Conservation (phyloP, 257 asterid species). For the Euphrasia confusa region DNA sequence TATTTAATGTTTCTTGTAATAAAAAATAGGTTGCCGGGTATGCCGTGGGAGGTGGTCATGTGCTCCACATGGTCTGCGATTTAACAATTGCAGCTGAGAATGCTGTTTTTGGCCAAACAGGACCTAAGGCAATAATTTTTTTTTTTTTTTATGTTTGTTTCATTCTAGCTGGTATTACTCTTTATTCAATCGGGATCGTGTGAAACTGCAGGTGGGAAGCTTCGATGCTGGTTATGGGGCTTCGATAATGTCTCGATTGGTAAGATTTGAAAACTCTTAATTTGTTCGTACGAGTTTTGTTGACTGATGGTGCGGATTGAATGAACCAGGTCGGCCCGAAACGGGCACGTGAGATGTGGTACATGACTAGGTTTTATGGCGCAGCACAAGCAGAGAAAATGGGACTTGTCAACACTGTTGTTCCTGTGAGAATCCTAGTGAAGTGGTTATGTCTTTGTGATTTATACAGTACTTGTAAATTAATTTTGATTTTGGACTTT, state of each 20-base stretch:
- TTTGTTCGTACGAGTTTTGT: neutral
- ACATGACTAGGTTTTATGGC: constrained; percentile 68
- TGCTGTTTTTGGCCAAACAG: constrained; percentile 94
- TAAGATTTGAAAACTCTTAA: constrained; percentile 22
- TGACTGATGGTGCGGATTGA: neutral
- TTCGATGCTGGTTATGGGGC: constrained; percentile 98
- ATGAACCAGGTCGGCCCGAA: constrained; percentile 74
- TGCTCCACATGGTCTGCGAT: constrained; percentile 94
- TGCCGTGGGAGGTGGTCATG: constrained; percentile 97
- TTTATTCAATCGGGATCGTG: neutral
- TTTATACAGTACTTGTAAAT: too few species aligned
- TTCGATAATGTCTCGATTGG: constrained; percentile 89
- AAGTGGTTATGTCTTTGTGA: too few species aligned
- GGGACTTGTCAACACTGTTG: constrained; percentile 91
- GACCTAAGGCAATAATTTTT: constrained; percentile 62
- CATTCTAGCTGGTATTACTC: neutral
- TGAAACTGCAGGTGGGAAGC: constrained; percentile 77
- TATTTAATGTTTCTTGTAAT: constrained; percentile 14
- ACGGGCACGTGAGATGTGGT: constrained; percentile 94
- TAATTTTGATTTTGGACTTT: neutral
- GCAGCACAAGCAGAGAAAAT: constrained; percentile 88
- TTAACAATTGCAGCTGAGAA: constrained; percentile 91
- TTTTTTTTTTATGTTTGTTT: neutral
- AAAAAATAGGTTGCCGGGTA: constrained; percentile 85
- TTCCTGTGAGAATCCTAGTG: constrained; percentile 52